Evolutionary conservation across 139 green algal species (phyloP).

Genomic region (Coelastrella sp.): DNA sequence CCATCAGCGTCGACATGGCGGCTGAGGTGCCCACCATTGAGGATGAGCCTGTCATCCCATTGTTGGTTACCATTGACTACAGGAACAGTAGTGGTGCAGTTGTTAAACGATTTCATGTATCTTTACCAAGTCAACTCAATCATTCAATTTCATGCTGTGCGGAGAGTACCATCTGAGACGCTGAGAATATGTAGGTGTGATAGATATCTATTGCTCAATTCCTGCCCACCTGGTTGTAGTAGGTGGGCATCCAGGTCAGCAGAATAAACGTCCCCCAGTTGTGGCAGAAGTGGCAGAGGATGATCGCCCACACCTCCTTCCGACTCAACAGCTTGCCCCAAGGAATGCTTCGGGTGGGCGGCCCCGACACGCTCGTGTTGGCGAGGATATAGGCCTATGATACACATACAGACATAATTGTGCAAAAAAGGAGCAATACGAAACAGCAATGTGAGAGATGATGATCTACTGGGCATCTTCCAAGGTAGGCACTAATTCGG

Average conservation of each 20-base stretch:
- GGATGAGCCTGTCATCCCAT: no score
- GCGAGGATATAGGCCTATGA: constrained; percentile 57
- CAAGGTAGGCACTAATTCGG: no score
- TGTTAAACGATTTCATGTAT: no score
- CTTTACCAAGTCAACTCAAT: no score
- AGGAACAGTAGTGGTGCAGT: not conserved
- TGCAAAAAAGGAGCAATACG: not conserved
- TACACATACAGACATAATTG: not conserved
- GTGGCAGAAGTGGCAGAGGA: constrained; percentile 98
- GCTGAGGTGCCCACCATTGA: no score
- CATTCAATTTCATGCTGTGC: no score
- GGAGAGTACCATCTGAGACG: no score
- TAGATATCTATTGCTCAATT: not conserved
- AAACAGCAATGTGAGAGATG: not conserved
- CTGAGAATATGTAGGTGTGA: not conserved
- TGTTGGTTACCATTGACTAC: no score
- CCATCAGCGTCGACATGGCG: no score
- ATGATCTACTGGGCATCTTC: no score
- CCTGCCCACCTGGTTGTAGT: constrained; percentile 88
- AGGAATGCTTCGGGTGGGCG: constrained; percentile 71
- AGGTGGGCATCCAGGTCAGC: constrained; percentile 99
- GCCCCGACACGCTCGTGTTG: constrained; percentile 46
- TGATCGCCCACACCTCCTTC: constrained; percentile 96
- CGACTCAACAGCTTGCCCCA: constrained; percentile 89
- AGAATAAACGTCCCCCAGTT: constrained; percentile 99